Evolutionary conservation across 371 early-diverging fungal species (phyloP).

Genomic region (Zychaea mexicana): DNA sequence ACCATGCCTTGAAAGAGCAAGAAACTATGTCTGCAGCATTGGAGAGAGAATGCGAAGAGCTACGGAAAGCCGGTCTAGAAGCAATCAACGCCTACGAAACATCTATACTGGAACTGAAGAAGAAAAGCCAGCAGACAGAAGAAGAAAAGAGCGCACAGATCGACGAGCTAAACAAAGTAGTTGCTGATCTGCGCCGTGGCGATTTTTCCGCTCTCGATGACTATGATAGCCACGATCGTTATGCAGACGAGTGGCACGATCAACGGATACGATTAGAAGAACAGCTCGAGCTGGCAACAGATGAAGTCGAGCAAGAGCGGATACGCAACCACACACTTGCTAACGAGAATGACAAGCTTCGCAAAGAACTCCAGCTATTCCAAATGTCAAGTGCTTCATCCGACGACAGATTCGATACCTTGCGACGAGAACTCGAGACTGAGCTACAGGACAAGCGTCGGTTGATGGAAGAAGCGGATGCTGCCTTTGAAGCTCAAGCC

Average conservation of each 20-base stretch:
- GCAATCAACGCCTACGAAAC: conserved; percentile 37
- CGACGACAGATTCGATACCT: conserved; percentile 20
- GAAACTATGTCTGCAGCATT: conserved; percentile 30
- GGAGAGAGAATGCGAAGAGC: conserved; percentile 43
- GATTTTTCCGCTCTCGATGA: conserved; percentile 20
- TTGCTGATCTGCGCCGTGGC: conserved; percentile 32
- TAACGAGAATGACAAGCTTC: conserved; percentile 20
- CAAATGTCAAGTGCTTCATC: conserved; percentile 14
- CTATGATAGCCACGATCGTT: conserved; percentile 12
- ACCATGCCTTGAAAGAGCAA: conserved; percentile 20
- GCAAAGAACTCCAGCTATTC: conserved; percentile 21
- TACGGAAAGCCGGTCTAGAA: conserved; percentile 35
- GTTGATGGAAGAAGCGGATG: conserved; percentile 44
- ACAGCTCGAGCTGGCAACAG: conserved; percentile 38
- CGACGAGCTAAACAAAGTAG: conserved; percentile 9
- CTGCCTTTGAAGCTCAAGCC: conserved; percentile 42
- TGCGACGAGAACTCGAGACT: conserved; percentile 36
- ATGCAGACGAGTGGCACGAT: conserved; percentile 22
- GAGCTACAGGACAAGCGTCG: conserved; percentile 42
- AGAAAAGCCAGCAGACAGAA: conserved; percentile 6
- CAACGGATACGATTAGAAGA: conserved; percentile 44
- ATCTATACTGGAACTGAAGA: conserved; percentile 22
- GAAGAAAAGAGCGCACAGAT: conserved; percentile 14
- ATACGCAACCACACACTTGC: conserved; percentile 15
- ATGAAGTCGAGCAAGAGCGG: conserved; percentile 34